Evolutionary conservation across 2,329 filamentous ascomycete genomes (phyloP), one percentile per base, ranked within the genome.

Genomic region (Capronia americana): DNA sequence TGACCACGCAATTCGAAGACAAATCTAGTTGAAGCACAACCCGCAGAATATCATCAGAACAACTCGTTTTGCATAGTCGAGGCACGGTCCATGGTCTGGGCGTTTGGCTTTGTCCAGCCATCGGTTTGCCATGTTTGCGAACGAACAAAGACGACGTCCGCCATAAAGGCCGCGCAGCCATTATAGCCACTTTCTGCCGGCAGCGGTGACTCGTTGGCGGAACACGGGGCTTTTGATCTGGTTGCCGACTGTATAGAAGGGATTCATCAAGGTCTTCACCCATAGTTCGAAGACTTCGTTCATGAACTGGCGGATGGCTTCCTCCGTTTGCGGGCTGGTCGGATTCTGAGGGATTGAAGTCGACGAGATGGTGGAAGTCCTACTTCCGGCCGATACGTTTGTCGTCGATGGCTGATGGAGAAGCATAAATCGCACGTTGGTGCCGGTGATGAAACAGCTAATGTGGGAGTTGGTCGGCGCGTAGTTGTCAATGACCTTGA

Each of bases 231-330:
- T 98, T 75, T 85, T 88, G 60, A 99, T 89, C 73, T 92, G 89
- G 84, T 91, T 91, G 71, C 96, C 94, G 63, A 90, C 87, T 61
- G 86, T 85, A 82, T 97, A 98, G 78, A 99, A 99, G 0, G 95
- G 95, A 76, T 88, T 98, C 95, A 99, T 98, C 65, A 93, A 88
- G 12, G 93, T 92, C 85, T 99, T 99, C 71, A 97, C 87, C 90
- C 94, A 99, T 72, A 89, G 92, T 80, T 99, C 95, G 80, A 97
- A 98, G 12, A 97, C 91, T 77, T 99, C 95, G 17, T 86, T 85
- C 82, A 99, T 97, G 82, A 98, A 99, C 79, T 92, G 92, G 77
- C 92, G 89, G 73, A 98, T 91, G 4, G 95, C 94, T 81, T 99
- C 95, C 80, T 99, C 95, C 4, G 94, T 96, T 76, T 94, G 92